Percentiles rank a stretch among this genome's conserved stretches.
These are phyloP conservation scores for Flaveria robusta DNA, from an alignment of 129 eudicot species.

Conservation along the genomic window DNA sequence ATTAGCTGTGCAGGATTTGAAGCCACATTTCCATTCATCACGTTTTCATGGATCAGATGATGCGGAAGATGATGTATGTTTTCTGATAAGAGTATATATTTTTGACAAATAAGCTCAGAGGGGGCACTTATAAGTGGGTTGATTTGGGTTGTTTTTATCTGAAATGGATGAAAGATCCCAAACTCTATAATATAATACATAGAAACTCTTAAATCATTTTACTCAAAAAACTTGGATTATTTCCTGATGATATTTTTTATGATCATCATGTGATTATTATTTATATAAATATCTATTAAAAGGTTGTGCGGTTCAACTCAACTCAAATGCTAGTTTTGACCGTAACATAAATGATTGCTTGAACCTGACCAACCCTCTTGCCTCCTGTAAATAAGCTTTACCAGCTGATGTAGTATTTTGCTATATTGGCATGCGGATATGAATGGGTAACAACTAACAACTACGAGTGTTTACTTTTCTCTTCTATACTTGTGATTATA, in stretches of 20 bases:
- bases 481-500: conserved; percentile 22
- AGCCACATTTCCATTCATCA: conserved; percentile 94
- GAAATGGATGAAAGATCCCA: neutral
- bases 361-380: neutral
- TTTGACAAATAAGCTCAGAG: neutral
- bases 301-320: neutral
- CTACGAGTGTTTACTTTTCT: neutral
- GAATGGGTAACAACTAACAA: neutral
- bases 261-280: neutral
- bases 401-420: neutral
- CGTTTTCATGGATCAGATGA: conserved; percentile 97
- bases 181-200: neutral
- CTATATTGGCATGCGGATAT: neutral
- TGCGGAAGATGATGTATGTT: conserved; percentile 89
- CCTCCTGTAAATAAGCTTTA: neutral
- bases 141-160: neutral
- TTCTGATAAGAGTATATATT: neutral
- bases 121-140: neutral
- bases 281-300: neutral
- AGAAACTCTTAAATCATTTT: neutral
- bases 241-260: neutral
- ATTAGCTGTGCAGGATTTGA: conserved; percentile 69
- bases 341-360: neutral
- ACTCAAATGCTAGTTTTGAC: neutral
- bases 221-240: neutral